Percentiles rank a stretch among this genome's conserved stretches.
Evolutionary conservation across 2,329 filamentous ascomycete species (phyloP).

Genomic region (Ilyonectria robusta): DNA sequence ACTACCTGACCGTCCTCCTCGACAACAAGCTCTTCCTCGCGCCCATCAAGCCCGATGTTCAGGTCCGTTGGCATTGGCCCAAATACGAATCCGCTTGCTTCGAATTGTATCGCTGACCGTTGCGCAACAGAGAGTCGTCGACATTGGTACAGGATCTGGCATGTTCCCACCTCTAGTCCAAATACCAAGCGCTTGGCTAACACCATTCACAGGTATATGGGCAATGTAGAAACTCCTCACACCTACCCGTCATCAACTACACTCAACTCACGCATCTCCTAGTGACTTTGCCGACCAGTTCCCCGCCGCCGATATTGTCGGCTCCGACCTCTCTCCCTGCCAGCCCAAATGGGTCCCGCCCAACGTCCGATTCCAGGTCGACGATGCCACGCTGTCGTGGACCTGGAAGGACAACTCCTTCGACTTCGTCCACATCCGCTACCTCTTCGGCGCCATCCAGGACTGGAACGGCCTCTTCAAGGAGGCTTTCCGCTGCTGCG

Average conservation of each 20-base stretch:
- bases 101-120: not conserved
- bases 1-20: conserved; percentile 41
- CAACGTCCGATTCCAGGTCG: conserved; percentile 40
- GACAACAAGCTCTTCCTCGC: conserved; percentile 40
- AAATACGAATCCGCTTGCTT: not conserved
- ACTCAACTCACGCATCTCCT: not conserved
- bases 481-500: conserved; percentile 40
- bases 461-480: conserved; percentile 36
- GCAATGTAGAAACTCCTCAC: conserved; percentile 20
- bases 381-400: conserved; percentile 38
- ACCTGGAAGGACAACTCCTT: conserved; percentile 35
- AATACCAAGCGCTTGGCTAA: not conserved
- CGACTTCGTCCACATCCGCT: conserved; percentile 39
- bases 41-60: conserved; percentile 34
- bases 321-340: conserved; percentile 41
- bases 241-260: not conserved
- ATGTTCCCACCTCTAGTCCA: not conserved
- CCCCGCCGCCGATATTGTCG: conserved; percentile 31
- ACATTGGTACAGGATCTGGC: conserved; percentile 44
- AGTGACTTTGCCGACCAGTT: conserved; percentile 41
- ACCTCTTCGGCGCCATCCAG: conserved; percentile 38
- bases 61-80: conserved; percentile 1
- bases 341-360: conserved; percentile 41
- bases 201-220: conserved; percentile 24
- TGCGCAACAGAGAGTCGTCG: conserved; percentile 39